Conservation (phyloP, 768 basidiomycete species). For the Tulasnella calospora region DNA sequence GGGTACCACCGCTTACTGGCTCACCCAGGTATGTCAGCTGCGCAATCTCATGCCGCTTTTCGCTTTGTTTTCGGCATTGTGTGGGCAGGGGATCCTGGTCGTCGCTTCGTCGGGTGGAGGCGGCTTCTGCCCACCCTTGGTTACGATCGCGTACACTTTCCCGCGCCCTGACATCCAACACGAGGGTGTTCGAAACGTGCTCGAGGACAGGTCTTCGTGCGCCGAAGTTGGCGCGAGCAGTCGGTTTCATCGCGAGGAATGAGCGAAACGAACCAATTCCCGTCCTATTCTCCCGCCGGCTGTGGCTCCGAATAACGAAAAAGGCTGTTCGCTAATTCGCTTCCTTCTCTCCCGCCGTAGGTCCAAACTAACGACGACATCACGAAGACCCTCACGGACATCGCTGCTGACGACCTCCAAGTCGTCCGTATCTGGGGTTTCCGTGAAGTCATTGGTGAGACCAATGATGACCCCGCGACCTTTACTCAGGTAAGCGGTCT, state of each 20-base stretch:
- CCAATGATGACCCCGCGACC: conserved; percentile 10
- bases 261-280: background rate
- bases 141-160: background rate
- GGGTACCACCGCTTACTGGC: conserved; percentile 27
- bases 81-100: background rate
- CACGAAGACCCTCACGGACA: conserved; percentile 20
- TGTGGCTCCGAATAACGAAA: background rate
- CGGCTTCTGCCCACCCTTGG: background rate
- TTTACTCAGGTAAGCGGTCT: conserved; percentile 16
- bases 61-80: background rate
- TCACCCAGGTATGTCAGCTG: conserved; percentile 20
- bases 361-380: conserved; percentile 24
- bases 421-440: conserved; percentile 26
- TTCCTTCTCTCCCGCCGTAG: background rate
- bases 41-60: background rate
- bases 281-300: background rate
- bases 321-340: background rate
- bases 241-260: background rate
- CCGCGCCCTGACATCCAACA: background rate
- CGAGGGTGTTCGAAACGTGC: background rate
- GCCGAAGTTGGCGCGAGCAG: background rate
- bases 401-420: background rate
- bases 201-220: background rate
- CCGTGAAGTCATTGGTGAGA: conserved; percentile 14
- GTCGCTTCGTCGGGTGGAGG: background rate